Evolutionary conservation across 2,329 filamentous ascomycete genomes (phyloP).

Genomic region (Paracamarosporium sp.): DNA sequence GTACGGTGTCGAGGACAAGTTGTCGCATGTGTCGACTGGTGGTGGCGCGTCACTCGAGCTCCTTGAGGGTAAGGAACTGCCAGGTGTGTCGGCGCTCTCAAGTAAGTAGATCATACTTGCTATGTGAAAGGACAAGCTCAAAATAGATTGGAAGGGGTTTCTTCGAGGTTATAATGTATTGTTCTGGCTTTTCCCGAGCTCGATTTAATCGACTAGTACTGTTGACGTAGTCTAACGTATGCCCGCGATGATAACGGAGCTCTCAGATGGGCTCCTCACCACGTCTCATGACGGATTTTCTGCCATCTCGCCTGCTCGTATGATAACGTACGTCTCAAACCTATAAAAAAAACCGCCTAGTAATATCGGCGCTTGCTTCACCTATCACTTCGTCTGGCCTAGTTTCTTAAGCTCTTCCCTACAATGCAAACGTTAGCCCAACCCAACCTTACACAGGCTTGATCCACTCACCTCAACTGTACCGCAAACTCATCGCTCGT

Average conservation of each 20-base stretch:
- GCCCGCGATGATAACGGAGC: conserved; percentile 15
- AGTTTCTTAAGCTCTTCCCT: conserved; percentile 96
- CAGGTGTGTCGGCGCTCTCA: conserved; percentile 91
- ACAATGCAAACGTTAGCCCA: neutral
- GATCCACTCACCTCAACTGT: conserved; percentile 79
- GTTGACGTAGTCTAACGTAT: conserved; percentile 8
- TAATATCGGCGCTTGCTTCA: neutral
- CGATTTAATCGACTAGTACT: conserved; percentile 24
- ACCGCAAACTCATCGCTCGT: conserved; percentile 95
- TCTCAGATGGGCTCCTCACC: neutral
- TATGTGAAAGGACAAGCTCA: conserved; percentile 29
- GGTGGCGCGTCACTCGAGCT: conserved; percentile 95
- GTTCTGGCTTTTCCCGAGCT: conserved; percentile 31
- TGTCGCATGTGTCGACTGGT: conserved; percentile 97
- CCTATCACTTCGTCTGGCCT: conserved; percentile 65
- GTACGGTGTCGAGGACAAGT: conserved; percentile 93
- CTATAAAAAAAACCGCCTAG: neutral
- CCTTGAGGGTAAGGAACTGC: conserved; percentile 96
- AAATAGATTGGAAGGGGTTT: conserved; percentile 36
- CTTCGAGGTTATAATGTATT: conserved; percentile 43
- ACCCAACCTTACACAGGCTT: neutral
- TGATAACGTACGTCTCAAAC: neutral
- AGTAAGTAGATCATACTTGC: conserved; percentile 61
- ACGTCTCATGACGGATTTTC: neutral
- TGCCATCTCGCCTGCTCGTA: neutral